Base-by-base conservation (phyloP, 192 early-diverging fungal genomes). In the Umbelopsis sp. region DNA sequence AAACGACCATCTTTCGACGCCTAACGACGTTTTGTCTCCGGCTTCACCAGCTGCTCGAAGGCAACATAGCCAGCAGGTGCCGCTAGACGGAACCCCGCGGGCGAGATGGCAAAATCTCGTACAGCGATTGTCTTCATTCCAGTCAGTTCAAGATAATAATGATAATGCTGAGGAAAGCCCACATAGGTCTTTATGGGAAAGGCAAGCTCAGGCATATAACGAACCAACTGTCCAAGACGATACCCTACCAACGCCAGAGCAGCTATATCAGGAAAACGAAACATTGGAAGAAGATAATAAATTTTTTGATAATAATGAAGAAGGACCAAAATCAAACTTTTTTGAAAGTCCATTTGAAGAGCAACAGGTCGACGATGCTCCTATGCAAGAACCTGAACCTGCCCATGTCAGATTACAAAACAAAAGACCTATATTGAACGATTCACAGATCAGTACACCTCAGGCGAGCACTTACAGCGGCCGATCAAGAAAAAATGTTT, bases 81-180 rank as follows among this genome's bases (percentile, higher is more conserved):
- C 56, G 38, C 38, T 41, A 1, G 56, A 62, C 56, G 17, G 6
- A 34, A 34, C 31, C 2, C 31, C 71, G 10, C 20, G 32, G 25
- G 50, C 54, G 38, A 43, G 59, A 47, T 74, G 73, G 73, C 50
- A 74, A 4, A 49, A 53, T 62, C 56, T 62, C 26, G 31, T 62
- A 20, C 56, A 62, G 2, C 56, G 56, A 0, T 20, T 62, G 56
- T 62, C 56, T 0, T 17, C 56, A 20, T 62, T 34, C 26, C 56
- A 62, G 34, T 6, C 10, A 16, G 16, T 2, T 12, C 56, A 36
- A 34, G 56, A 62, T 31, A 34, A 12, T 34, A 20, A 32, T 7
- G 56, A 62, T 16, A 26, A 22, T 1, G 0, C 31, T 62, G 56
- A 62, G 17, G 56, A 62, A 29, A n/a, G 56, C 2, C 26, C 56